Base-by-base conservation (phyloP, 1,284 basidiomycete genomes). In the Ustilago trichophora region DNA sequence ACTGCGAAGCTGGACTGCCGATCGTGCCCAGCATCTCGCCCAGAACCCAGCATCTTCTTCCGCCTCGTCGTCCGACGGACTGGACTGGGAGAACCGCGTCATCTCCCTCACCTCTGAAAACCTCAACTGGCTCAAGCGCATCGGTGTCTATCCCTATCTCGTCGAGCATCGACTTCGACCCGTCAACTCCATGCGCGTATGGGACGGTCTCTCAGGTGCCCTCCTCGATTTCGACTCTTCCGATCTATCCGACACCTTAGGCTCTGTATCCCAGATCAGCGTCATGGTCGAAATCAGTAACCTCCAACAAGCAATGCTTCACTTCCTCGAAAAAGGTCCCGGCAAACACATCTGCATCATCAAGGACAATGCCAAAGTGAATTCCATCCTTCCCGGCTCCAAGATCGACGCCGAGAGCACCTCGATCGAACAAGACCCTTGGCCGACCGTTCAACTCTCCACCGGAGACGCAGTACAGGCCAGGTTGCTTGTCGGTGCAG, bases 401-500 rank as follows among this genome's bases (percentile, higher is more conserved):
- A 58, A 53, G 34, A 10, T 53, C 11, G 60, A 64, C 21, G 48
- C 37, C 2, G 54, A 29, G 16, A 82, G 81, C 51, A 69, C 49
- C 55, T 80, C 48, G 68, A 75, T 10, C 72, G 80, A 51, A 75
- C 80, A 32, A 66, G 78, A 47, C 60, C 79, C 45, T 11, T 73
- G 66, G 74, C 76, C 73, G 16, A 15, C 44, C 27, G 37, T 62
- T 15, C 29, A 51, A 36, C 50, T 62, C 0, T 47, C 51, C 7
- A 34, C 29, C 0, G 63, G 35, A 4, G 35, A 34, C 13, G 15
- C 29, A 41, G 29, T 71, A 7, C 56, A 60, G 43, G 32, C 53
- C 33, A 58, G 72, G 37, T 75, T 59, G 49, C 72, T 94, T 89
- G 87, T 98, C 33, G 95, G 96, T 19, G 96, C 96, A 7, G 96